Evolutionary conservation across 2,329 filamentous ascomycete genomes (phyloP).

Genomic region (Aspergillus hortae): DNA sequence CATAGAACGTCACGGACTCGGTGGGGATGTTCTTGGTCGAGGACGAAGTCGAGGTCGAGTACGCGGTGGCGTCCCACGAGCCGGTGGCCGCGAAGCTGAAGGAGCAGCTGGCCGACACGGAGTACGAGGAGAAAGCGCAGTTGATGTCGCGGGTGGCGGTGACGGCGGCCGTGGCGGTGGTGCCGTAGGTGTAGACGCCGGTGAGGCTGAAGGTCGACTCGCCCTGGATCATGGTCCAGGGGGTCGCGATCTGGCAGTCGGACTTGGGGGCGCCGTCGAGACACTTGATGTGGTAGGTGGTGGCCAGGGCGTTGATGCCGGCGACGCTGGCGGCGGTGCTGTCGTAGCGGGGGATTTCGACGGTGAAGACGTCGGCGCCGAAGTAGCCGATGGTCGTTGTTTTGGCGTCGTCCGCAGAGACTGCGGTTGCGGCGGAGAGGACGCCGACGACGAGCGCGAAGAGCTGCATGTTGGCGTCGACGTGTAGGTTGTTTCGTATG

Average conservation of each 20-base stretch:
- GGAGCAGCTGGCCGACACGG: conserved; percentile 16
- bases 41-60: background rate
- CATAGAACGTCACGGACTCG: conserved; percentile 4
- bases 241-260: conserved; percentile 15
- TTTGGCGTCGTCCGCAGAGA: background rate
- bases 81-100: conserved; percentile 14
- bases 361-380: conserved; percentile 6
- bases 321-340: conserved; percentile 23
- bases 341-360: conserved; percentile 2
- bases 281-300: conserved; percentile 23
- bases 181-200: conserved; percentile 18
- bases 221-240: conserved; percentile 24
- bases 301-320: conserved; percentile 15
- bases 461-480: conserved; percentile 1
- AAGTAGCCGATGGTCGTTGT: conserved; percentile 14
- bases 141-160: conserved; percentile 16
- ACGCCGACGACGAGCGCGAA: background rate
- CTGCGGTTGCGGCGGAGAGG: background rate
- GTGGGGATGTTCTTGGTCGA: background rate
- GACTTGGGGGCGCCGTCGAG: conserved; percentile 19
- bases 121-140: conserved; percentile 15
- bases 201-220: conserved; percentile 17
- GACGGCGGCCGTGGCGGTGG: conserved; percentile 9
- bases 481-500: no score
- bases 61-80: background rate